Evolutionary conservation across 2,329 filamentous ascomycete genomes (phyloP), one percentile per base, ranked within the genome.

Genomic region (Paecilomyces niveus): DNA sequence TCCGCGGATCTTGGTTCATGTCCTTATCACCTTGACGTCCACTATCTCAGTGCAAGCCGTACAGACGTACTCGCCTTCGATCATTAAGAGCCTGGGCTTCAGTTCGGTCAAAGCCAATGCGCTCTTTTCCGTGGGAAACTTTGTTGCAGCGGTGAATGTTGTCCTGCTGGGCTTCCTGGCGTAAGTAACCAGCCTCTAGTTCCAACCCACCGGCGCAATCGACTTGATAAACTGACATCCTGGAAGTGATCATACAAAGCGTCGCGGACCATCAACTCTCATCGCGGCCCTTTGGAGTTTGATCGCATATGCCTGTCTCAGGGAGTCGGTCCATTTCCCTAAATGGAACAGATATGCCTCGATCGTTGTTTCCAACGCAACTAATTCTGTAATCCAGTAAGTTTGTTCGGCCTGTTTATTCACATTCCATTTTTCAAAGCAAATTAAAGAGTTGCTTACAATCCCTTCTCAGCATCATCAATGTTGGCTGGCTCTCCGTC

Each of bases 401-500:
- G 68, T 67, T 4, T 26, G 6, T 8, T 5, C n/a, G 18, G 15
- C 35, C 22, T 10, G 15, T 33, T 26, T 13, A 8, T 29, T 29
- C 26, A 29, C 5, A 29, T 7, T 29, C 7, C 26, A 6, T 10
- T n/a, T 2, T 18, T 35, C 7, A n/a, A n/a, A n/a, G 35, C 35
- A n/a, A 53, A n/a, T 2, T 18, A 13, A 1, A 4, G 21, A 54
- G n/a, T 54, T 31, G 21, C 61, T 66, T 49, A 63, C 57, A 58
- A 22, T 21, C 2, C 32, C 3, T 51, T 11, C 15, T 15, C 57
- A 65, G 69, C 22, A 64, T 72, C 15, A 74, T 86, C 22, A 85
- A 86, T 65, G 83, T 85, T 54, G 79, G 82, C 1, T 86, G 83
- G 83, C 75, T 85, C 67, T 84, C 82, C 0, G 71, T 85, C 0